Percentiles rank a stretch among this genome's conserved stretches.
Evolutionary conservation across 768 basidiomycete species (phyloP).

Genomic region (Cyathus striatus): DNA sequence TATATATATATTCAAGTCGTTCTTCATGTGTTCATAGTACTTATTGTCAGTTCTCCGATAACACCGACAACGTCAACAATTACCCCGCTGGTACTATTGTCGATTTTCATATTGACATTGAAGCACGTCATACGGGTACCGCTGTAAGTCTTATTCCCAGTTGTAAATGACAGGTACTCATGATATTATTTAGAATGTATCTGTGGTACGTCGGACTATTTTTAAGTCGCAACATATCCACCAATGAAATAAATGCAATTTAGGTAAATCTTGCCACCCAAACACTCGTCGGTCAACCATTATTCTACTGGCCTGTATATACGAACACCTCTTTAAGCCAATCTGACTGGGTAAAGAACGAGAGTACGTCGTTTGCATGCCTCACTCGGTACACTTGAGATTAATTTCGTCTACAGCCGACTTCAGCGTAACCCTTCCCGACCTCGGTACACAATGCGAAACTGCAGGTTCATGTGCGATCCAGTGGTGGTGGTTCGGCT

Average conservation of each 20-base stretch:
- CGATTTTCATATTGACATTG: conserved; percentile 24
- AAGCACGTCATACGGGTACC: conserved; percentile 27
- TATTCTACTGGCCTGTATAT: conserved; percentile 27
- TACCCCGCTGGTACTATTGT: conserved; percentile 23
- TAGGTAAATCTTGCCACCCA: conserved; percentile 24
- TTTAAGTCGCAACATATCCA: neutral
- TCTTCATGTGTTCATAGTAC: neutral
- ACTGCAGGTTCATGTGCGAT: conserved; percentile 26
- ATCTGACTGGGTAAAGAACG: conserved; percentile 25
- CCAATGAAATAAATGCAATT: neutral
- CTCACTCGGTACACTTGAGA: neutral
- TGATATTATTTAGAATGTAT: conserved; percentile 22
- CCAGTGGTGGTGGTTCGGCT: conserved; percentile 32
- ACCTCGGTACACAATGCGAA: conserved; percentile 22
- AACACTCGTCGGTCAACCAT: conserved; percentile 18
- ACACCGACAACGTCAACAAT: conserved; percentile 18
- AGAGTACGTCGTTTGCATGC: conserved; percentile 17
- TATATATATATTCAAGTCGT: neutral
- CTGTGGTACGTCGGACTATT: conserved; percentile 18
- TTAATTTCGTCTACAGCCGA: conserved; percentile 14
- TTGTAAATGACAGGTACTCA: neutral
- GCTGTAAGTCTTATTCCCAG: conserved; percentile 16
- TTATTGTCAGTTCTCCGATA: conserved; percentile 21
- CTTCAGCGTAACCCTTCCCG: conserved; percentile 23
- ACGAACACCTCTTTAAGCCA: conserved; percentile 23